Evolutionary conservation across 148 eudicot species (phyloP).

Genomic region (Nepenthes gracilis): DNA sequence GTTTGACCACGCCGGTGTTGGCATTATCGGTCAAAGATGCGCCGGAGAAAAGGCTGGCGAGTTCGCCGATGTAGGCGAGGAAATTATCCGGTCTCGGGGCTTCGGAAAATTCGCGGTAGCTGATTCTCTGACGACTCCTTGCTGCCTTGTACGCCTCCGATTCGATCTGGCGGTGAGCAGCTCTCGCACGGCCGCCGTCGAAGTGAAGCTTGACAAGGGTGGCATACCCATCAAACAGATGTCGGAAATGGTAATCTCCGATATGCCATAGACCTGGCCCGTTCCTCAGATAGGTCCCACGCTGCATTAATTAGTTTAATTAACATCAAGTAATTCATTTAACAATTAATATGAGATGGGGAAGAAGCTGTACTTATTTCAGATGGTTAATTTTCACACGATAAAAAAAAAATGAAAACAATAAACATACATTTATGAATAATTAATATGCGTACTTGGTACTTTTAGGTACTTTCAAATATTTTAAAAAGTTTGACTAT

Average conservation of each 20-base stretch:
- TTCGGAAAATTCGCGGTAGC: slow-evolving; percentile 93
- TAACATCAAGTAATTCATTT: neutral
- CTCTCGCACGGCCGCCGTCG: slow-evolving; percentile 38
- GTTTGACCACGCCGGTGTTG: slow-evolving; percentile 75
- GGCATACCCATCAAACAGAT: slow-evolving; percentile 96
- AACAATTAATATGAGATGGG: neutral
- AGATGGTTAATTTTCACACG: neutral
- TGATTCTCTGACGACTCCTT: slow-evolving; percentile 32
- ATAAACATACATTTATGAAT: neutral
- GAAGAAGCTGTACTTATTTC: neutral
- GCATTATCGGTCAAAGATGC: slow-evolving; percentile 90
- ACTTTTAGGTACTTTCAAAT: too few species aligned
- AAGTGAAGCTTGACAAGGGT: slow-evolving; percentile 84
- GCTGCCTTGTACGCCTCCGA: slow-evolving; percentile 90
- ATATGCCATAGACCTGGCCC: slow-evolving; percentile 95
- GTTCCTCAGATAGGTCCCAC: slow-evolving; percentile 73
- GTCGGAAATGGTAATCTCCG: slow-evolving; percentile 82
- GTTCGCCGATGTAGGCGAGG: slow-evolving; percentile 54
- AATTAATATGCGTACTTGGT: neutral
- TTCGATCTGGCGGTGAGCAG: slow-evolving; percentile 82
- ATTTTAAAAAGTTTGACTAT: too few species aligned
- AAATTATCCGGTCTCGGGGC: slow-evolving; percentile 55
- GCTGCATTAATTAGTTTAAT: slow-evolving; percentile 11
- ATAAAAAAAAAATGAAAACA: too few species aligned
- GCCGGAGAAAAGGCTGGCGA: slow-evolving; percentile 74